A percentile compares a stretch with the other conserved stretches of the same genome.
Evolutionary conservation across 208 protist genomes (phyloP).

Genomic region (Crithidia sp.): DNA sequence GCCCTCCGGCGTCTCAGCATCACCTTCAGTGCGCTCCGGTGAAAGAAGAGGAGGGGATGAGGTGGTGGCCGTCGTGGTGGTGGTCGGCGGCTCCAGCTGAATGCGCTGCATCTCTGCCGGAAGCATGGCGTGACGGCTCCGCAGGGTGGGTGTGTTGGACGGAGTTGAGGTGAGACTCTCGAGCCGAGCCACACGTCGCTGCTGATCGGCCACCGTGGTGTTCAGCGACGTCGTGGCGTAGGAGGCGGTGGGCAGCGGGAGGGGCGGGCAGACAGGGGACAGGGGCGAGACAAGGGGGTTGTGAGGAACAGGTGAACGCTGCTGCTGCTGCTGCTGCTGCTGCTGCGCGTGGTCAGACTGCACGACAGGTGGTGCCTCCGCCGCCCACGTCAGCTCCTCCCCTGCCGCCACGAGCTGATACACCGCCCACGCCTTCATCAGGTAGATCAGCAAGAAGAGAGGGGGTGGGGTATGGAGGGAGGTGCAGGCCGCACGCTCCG

Average conservation of each 20-base stretch:
- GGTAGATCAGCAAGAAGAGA: constrained; percentile 34
- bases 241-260: constrained; percentile 30
- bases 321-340: not conserved
- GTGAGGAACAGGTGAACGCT: not conserved
- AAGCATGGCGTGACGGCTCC: constrained; percentile 29
- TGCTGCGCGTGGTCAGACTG: not conserved
- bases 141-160: constrained; percentile 29
- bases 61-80: not conserved
- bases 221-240: constrained; percentile 35
- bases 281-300: not conserved
- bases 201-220: constrained; percentile 32
- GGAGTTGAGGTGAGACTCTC: constrained; percentile 30
- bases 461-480: constrained; percentile 30
- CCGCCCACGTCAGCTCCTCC: constrained; percentile 18
- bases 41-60: not conserved
- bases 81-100: constrained; percentile 23
- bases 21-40: not conserved
- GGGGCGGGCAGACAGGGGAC: constrained; percentile 4
- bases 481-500: constrained; percentile 39
- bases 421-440: constrained; percentile 62
- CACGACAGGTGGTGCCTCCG: not conserved
- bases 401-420: constrained; percentile 41
- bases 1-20: too few species aligned
- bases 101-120: constrained; percentile 38
- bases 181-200: constrained; percentile 36